Evolutionary conservation across 257 asterid species (phyloP).

Genomic region (Scutellaria galericulata): DNA sequence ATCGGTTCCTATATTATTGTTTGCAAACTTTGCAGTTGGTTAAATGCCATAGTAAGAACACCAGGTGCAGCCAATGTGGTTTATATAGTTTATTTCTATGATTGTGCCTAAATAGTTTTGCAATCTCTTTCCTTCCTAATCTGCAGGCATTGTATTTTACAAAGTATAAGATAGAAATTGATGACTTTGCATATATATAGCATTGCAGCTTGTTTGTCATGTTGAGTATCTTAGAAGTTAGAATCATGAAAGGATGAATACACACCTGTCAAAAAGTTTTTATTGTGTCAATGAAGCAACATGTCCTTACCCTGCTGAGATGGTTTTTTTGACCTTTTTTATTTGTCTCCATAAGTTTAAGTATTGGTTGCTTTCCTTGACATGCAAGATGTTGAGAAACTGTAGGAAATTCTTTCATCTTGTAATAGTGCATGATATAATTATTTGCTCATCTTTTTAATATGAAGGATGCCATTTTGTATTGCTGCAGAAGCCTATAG

Average conservation of each 20-base stretch:
- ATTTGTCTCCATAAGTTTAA: neutral
- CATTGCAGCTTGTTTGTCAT: neutral
- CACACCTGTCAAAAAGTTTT: neutral
- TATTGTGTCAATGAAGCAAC: neutral
- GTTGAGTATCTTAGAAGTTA: neutral
- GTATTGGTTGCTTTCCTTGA: constrained; percentile 12
- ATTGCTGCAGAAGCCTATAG: constrained; percentile 77
- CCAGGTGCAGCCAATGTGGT: too few relatives aligned
- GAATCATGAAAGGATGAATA: neutral
- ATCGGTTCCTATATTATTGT: too few relatives aligned
- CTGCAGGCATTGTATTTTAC: neutral
- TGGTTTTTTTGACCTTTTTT: neutral
- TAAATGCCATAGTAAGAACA: too few relatives aligned
- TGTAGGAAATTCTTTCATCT: constrained; percentile 12
- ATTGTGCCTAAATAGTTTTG: neutral
- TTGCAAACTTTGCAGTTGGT: too few relatives aligned
- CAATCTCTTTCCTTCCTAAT: constrained; percentile 1
- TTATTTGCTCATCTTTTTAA: constrained; percentile 1
- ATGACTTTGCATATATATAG: neutral
- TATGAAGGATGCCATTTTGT: constrained; percentile 18
- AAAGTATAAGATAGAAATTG: constrained; percentile 7
- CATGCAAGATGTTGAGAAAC: constrained; percentile 13
- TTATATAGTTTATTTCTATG: neutral
- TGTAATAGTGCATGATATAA: neutral
- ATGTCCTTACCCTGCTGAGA: constrained; percentile 13